These are phyloP conservation scores for Mortierella sp. DNA, from an alignment of 371 early-diverging fungal species.

Conservation along the genomic window DNA sequence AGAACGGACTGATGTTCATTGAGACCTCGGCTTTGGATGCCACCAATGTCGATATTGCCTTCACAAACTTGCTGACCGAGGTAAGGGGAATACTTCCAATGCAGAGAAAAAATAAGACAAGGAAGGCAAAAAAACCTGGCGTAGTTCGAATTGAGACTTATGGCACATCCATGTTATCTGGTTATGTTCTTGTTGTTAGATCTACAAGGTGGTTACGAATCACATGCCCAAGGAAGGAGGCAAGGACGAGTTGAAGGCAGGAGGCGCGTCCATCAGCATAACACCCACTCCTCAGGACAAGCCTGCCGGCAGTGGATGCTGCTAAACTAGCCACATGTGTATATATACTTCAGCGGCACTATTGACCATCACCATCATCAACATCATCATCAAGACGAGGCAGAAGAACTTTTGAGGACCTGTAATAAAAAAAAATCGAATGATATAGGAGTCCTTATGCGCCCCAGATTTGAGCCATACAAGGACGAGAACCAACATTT, in stretches of 20 bases:
- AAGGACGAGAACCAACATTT: no score
- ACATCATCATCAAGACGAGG: no score
- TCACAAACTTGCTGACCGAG: constrained; percentile 76
- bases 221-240: constrained; percentile 52
- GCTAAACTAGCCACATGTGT: constrained; percentile 18
- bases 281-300: constrained; percentile 55
- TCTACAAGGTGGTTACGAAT: constrained; percentile 55
- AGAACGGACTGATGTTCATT: constrained; percentile 77
- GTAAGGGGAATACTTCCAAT: constrained; percentile 57
- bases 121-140: no score
- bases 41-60: constrained; percentile 80
- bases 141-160: no score
- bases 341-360: no score
- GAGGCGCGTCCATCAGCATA: constrained; percentile 55
- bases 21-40: constrained; percentile 84
- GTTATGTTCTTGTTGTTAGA: constrained; percentile 10
- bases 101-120: no score
- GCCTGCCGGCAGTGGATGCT: constrained; percentile 54
- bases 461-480: no score
- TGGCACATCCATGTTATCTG: no score
- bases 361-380: no score
- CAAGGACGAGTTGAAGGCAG: constrained; percentile 55
- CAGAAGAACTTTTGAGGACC: no score
- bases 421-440: no score
- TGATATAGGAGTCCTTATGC: no score